Conservation (phyloP, 2,329 filamentous ascomycete genomes). For the Fusarium marasasianum region DNA sequence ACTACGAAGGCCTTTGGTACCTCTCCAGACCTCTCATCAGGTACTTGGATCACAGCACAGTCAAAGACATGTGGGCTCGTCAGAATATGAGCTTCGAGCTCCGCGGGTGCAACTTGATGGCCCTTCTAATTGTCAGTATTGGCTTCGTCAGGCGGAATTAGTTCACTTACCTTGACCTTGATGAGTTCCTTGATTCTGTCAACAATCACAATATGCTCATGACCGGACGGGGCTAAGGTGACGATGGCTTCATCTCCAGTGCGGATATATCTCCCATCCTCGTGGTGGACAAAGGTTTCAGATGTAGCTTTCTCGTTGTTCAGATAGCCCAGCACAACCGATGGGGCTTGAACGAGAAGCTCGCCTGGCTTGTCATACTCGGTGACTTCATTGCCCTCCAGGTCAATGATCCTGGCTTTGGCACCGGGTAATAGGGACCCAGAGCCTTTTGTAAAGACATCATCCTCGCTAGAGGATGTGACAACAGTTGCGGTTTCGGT, state of each 20-base stretch:
- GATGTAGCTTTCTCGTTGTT: constrained; percentile 85
- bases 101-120: constrained; percentile 80
- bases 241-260: constrained; percentile 88
- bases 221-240: constrained; percentile 67
- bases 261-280: constrained; percentile 78
- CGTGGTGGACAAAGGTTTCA: constrained; percentile 76
- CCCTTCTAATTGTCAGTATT: constrained; percentile 57
- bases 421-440: constrained; percentile 72
- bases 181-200: constrained; percentile 79
- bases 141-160: fast-evolving
- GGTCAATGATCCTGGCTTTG: constrained; percentile 70
- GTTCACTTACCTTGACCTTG: constrained; percentile 73
- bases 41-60: constrained; percentile 78
- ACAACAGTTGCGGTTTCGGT: constrained; percentile 22
- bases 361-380: constrained; percentile 79
- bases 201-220: constrained; percentile 85
- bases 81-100: constrained; percentile 79
- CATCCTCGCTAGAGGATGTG: constrained; percentile 56
- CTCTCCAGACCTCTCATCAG: constrained; percentile 66
- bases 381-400: constrained; percentile 74
- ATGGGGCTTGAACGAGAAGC: constrained; percentile 80
- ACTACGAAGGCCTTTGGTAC: constrained; percentile 72
- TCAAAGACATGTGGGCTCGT: constrained; percentile 75
- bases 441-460: constrained; percentile 74
- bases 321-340: constrained; percentile 82